phyloP scores from a whole-genome alignment of 306 rosid genomes.

The Hippophae rhamnoides region DNA sequence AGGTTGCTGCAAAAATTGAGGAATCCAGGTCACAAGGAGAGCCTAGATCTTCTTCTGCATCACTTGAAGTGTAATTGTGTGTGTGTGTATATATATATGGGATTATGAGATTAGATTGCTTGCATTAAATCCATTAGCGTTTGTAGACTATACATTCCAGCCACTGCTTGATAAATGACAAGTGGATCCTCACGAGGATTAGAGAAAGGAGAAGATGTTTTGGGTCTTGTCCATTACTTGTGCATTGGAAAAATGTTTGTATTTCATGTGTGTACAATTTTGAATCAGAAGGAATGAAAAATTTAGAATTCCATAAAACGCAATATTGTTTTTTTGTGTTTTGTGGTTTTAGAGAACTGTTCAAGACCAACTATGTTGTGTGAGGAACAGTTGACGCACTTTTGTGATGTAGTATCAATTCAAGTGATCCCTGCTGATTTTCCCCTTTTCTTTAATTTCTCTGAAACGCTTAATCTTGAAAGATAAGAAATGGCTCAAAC shows the following conservation, averaged over 20 bases:
- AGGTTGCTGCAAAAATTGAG: conserved; percentile 62
- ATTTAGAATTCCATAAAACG: too few species aligned
- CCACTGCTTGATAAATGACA: conserved; percentile 9
- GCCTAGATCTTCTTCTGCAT: background rate
- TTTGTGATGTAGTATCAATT: too few species aligned
- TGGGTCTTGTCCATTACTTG: conserved; percentile 20
- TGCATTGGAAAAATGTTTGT: conserved; percentile 2
- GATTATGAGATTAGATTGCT: conserved; percentile 8
- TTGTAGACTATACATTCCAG: background rate
- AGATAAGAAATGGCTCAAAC: too few species aligned
- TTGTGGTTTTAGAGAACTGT: background rate
- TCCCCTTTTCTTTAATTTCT: too few species aligned
- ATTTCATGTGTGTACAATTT: background rate
- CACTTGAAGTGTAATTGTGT: conserved; percentile 26
- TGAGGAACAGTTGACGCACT: background rate
- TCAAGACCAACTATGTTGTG: background rate
- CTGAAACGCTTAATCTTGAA: too few species aligned
- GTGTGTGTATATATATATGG: conserved; percentile 24
- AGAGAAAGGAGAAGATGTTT: conserved; percentile 27
- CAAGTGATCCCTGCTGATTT: too few species aligned
- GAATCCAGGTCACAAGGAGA: conserved; percentile 44
- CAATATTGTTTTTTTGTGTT: too few species aligned
- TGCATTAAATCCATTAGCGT: conserved; percentile 1
- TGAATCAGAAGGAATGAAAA: background rate
- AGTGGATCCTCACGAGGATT: conserved; percentile 3